Base-by-base conservation (phyloP, 2,329 filamentous ascomycete species). In the Fusarium sp. region DNA sequence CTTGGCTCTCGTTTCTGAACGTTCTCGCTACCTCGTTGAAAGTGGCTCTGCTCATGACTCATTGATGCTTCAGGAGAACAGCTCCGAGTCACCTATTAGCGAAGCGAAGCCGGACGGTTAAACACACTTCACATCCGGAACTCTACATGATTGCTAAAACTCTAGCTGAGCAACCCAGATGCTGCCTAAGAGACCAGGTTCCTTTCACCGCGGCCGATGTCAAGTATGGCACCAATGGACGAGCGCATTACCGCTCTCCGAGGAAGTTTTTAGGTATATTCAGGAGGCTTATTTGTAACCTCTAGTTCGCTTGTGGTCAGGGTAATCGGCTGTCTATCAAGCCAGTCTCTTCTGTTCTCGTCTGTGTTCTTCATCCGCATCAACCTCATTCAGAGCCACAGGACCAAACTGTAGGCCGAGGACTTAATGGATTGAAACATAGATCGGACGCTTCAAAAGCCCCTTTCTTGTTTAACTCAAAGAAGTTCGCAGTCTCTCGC, bases 111-210 rank as follows among this genome's bases (percentile, higher is more conserved):
- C 26, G 7, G 1, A 15, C 5, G 8, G 4, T 17, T 13, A 9
- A 15, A 12, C 3, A 3, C 6, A 6, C 3, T 14, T 26, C 20
- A 12, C 1, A 26, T 17, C 9, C 5, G 2, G 0, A 36, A 36
- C 50, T 22, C 4, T 8, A 26, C 15, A 15, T 22, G 1, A 15
- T 8, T 15, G 5, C 13, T 22, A 11, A 38, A 3, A 13, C 14
- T 12, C 6, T 24, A 20, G 50, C 20, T 6, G 5, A 26, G 18
- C 2, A 3, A 5, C 10, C n/a, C 18, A 26, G 5, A 38, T 38
- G n/a, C 5, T 26, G 5, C 5, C 24, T 5, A 22, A 28, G 50
- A 38, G 18, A 22, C 32, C 7, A 17, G 18, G 10, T 5, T 26
- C 7, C 32, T 53, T 17, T 12, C 30, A 20, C 30, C 4, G 8